These are phyloP conservation scores for Ceratocystis cubensis DNA, from an alignment of 2,329 filamentous ascomycete species.

Conservation along the genomic window DNA sequence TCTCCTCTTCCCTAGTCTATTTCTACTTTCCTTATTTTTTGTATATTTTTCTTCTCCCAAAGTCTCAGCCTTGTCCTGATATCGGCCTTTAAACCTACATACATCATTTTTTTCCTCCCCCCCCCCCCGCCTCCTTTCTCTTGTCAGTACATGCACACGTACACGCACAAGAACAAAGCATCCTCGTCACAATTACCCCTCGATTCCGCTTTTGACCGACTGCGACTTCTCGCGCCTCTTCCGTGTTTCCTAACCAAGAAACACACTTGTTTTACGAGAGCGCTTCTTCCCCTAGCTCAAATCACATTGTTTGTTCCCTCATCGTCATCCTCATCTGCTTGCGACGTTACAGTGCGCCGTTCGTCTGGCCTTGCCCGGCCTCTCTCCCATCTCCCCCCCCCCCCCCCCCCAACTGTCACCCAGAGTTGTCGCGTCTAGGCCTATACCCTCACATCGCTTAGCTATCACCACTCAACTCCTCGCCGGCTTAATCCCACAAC, in stretches of 20 bases:
- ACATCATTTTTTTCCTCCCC: background rate
- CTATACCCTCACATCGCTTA: too few relatives aligned
- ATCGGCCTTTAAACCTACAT: too few relatives aligned
- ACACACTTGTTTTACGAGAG: background rate
- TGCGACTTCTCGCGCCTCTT: background rate
- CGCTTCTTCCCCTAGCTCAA: too few relatives aligned
- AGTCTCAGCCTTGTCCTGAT: too few relatives aligned
- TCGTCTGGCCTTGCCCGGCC: too few relatives aligned
- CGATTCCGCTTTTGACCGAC: background rate
- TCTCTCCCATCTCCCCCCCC: too few relatives aligned
- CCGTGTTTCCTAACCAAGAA: background rate
- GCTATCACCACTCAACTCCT: too few relatives aligned
- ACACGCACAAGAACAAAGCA: background rate
- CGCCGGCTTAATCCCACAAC: background rate
- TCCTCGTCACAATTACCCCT: background rate
- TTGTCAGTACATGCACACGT: background rate
- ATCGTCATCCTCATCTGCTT: background rate
- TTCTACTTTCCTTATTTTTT: background rate
- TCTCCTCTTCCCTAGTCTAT: background rate
- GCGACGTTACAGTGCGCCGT: too few relatives aligned
- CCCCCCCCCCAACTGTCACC: too few relatives aligned
- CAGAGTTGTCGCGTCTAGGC: too few relatives aligned
- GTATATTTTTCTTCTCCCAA: background rate
- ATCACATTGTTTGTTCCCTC: background rate
- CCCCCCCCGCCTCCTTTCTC: background rate